Evolutionary conservation across 106 monocot genomes (phyloP).

Genomic region (Amphibolis antarctica): DNA sequence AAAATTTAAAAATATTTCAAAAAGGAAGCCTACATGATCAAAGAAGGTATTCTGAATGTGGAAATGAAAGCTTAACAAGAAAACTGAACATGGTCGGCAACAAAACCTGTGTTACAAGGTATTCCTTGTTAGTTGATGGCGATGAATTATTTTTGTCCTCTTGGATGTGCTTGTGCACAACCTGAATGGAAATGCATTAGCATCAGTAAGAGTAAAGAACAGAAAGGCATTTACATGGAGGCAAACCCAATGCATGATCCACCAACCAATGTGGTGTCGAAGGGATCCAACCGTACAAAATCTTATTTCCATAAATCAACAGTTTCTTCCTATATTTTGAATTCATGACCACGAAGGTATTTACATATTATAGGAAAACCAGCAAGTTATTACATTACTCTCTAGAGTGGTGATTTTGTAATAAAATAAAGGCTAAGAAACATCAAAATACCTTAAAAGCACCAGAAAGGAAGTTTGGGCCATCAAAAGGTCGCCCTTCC

Average conservation of each 20-base stretch:
- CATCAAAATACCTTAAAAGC: constrained; percentile 4
- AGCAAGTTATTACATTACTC: not conserved
- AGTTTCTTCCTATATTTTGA: no score
- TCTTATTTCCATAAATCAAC: no score
- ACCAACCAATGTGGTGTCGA: no score
- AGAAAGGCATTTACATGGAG: not conserved
- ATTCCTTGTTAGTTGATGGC: not conserved
- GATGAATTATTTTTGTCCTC: constrained; percentile 9
- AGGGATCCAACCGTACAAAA: no score
- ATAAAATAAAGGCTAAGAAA: not conserved
- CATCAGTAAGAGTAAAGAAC: not conserved
- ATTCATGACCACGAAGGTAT: no score
- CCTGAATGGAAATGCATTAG: not conserved
- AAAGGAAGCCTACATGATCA: no score
- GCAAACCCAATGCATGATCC: not conserved
- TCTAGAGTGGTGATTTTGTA: not conserved
- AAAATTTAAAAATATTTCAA: no score
- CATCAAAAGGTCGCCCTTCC: constrained; percentile 2
- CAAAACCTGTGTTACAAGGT: constrained; percentile 1
- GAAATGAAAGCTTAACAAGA: no score
- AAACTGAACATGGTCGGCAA: not conserved
- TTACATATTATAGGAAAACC: not conserved
- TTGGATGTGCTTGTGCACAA: constrained; percentile 1
- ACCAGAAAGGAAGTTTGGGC: constrained; percentile 4
- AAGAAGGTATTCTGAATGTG: no score